These are phyloP conservation scores for Domatiomyces catenatus DNA, from an alignment of 2,329 filamentous ascomycete genomes.

Conservation along the genomic window DNA sequence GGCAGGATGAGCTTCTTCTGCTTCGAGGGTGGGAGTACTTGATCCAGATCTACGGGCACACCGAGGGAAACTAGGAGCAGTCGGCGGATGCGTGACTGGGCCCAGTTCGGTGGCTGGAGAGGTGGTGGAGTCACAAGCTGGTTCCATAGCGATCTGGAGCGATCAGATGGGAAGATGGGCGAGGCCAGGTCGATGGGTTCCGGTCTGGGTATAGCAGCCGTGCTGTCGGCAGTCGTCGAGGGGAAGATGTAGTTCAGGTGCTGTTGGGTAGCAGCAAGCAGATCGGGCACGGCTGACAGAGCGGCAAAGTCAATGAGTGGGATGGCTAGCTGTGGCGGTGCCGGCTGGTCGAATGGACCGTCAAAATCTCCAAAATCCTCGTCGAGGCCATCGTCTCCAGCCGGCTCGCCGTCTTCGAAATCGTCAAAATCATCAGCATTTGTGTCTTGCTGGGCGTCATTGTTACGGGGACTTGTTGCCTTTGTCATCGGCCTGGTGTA, in stretches of 20 bases:
- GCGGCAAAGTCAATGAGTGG: slow-evolving; percentile 38
- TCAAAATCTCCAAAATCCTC: slow-evolving; percentile 52
- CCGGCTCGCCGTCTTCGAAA: slow-evolving; percentile 36
- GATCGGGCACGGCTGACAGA: slow-evolving; percentile 31
- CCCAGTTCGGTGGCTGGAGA: slow-evolving; percentile 93
- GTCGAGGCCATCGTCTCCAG: slow-evolving; percentile 27
- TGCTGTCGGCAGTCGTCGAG: slow-evolving; percentile 20
- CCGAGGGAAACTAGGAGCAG: slow-evolving; percentile 91
- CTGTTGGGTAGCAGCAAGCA: slow-evolving; percentile 25
- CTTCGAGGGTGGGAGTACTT: slow-evolving; percentile 91
- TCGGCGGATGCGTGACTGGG: slow-evolving; percentile 82
- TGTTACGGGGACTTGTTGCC: not conserved
- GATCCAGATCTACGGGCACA: slow-evolving; percentile 89
- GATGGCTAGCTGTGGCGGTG: slow-evolving; percentile 12
- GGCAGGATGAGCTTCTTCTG: slow-evolving; percentile 95
- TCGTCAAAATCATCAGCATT: slow-evolving; percentile 34
- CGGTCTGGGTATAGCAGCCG: slow-evolving; percentile 22
- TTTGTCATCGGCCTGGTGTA: slow-evolving; percentile 30
- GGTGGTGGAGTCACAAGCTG: slow-evolving; percentile 90
- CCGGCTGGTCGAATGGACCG: slow-evolving; percentile 44
- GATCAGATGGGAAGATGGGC: slow-evolving; percentile 64
- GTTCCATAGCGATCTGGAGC: slow-evolving; percentile 84
- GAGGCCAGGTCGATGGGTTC: slow-evolving; percentile 29
- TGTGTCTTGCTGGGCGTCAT: not conserved
- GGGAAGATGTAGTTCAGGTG: slow-evolving; percentile 32